Conservation (phyloP, 192 early-diverging fungal genomes). For the Ambispora gerdemannii region DNA sequence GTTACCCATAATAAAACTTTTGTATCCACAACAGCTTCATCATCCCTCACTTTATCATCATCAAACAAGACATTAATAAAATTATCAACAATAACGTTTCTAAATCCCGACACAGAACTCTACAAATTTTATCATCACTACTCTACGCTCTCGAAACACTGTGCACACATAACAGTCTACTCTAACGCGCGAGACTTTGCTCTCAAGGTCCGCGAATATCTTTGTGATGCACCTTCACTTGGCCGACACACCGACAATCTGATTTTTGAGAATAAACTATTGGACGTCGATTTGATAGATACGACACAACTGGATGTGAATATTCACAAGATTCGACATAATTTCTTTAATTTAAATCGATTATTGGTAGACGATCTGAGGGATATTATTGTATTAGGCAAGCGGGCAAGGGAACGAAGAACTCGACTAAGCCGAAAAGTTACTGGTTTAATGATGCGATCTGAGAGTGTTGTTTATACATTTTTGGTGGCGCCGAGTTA, state of each 20-base stretch:
- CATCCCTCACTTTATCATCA: neutral
- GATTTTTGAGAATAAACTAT: conserved; percentile 27
- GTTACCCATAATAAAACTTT: neutral
- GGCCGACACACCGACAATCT: conserved; percentile 36
- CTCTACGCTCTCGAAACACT: conserved; percentile 36
- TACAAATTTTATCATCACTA: conserved; percentile 37
- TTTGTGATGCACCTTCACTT: conserved; percentile 34
- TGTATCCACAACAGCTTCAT: neutral
- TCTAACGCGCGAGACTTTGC: conserved; percentile 40
- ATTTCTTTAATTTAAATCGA: conserved; percentile 43
- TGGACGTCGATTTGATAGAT: conserved; percentile 44
- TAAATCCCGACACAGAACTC: conserved; percentile 40
- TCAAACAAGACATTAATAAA: conserved; percentile 20
- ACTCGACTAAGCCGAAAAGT: conserved; percentile 33
- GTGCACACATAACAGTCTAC: conserved; percentile 39
- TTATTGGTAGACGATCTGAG: conserved; percentile 43
- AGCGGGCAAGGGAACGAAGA: conserved; percentile 36
- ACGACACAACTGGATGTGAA: conserved; percentile 43
- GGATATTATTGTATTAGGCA: conserved; percentile 39
- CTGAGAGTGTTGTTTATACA: conserved; percentile 40
- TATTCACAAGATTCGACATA: conserved; percentile 43
- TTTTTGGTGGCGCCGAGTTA: conserved; percentile 45
- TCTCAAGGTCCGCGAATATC: neutral
- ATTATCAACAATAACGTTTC: conserved; percentile 35
- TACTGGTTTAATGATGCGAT: conserved; percentile 23